phyloP scores from a whole-genome alignment of 1,284 basidiomycete genomes.

The Sanghuangporus weigelae region DNA sequence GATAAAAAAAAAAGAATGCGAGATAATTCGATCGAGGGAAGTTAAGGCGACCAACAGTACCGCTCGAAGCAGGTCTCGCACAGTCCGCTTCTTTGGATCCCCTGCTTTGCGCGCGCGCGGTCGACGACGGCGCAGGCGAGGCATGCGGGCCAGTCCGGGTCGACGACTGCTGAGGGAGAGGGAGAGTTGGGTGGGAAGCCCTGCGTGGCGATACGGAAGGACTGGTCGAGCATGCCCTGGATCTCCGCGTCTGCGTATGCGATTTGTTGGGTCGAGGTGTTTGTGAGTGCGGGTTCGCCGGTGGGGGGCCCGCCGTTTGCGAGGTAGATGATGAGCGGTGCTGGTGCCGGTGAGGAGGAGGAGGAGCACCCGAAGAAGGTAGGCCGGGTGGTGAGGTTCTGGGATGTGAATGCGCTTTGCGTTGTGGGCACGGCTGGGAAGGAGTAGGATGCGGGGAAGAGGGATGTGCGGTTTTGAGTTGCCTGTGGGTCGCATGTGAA shows the following conservation, averaged over 20 bases:
- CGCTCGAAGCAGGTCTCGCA: constrained; percentile 11
- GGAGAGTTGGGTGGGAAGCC: constrained; percentile 26
- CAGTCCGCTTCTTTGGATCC: not conserved
- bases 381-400: constrained; percentile 32
- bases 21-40: not conserved
- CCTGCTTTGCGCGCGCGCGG: not conserved
- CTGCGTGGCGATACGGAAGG: constrained; percentile 36
- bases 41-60: constrained; percentile 12
- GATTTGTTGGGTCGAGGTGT: constrained; percentile 33
- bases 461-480: constrained; percentile 33
- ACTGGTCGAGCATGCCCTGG: constrained; percentile 38
- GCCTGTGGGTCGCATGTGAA: constrained; percentile 23
- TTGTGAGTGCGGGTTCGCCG: constrained; percentile 35
- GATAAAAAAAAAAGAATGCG: not conserved
- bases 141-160: constrained; percentile 35
- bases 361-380: constrained; percentile 42
- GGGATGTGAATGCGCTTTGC: constrained; percentile 27
- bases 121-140: constrained; percentile 15
- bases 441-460: constrained; percentile 32
- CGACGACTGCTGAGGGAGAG: constrained; percentile 18
- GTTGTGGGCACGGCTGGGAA: constrained; percentile 38
- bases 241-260: constrained; percentile 29
- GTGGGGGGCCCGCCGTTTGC: constrained; percentile 40
- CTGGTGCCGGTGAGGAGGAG: constrained; percentile 26
- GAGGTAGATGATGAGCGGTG: constrained; percentile 36